Conservation (phyloP, 2,329 filamentous ascomycete genomes). For the Elsinoe australis region DNA sequence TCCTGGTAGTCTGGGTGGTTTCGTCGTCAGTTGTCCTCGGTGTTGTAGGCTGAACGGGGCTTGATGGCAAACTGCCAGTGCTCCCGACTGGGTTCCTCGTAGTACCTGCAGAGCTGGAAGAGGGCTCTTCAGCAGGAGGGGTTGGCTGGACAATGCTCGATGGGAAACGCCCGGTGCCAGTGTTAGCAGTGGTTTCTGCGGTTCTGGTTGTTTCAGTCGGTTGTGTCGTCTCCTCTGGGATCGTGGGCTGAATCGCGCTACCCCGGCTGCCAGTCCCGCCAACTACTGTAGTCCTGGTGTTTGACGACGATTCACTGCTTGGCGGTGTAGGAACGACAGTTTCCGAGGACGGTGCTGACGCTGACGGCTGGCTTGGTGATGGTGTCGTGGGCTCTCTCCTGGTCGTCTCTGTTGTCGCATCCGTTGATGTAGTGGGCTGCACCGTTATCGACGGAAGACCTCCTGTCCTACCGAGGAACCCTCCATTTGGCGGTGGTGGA, state of each 20-base stretch:
- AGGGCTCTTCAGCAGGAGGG: neutral
- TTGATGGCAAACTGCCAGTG: neutral
- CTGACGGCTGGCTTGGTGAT: neutral
- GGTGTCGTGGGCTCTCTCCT: neutral
- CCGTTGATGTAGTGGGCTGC: neutral
- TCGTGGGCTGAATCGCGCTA: no score
- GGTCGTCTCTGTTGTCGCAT: neutral
- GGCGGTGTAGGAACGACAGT: neutral
- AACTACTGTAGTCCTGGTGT: no score
- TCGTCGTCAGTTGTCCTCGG: conserved; percentile 4
- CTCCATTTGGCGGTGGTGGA: conserved; percentile 8
- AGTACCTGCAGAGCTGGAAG: neutral
- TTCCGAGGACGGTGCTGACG: neutral
- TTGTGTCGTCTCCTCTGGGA: neutral
- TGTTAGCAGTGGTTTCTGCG: neutral
- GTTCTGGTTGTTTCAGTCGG: neutral
- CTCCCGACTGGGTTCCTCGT: neutral
- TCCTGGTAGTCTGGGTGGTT: neutral
- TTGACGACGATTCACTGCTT: no score
- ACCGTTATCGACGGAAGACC: neutral
- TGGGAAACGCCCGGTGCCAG: neutral
- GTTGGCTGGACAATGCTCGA: conserved; percentile 5
- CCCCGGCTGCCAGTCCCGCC: no score
- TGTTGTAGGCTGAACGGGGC: neutral
- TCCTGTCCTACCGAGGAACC: neutral